Evolutionary conservation across 495 filamentous ascomycete species (phyloP).

Genomic region (Geopyxis carbonaria): DNA sequence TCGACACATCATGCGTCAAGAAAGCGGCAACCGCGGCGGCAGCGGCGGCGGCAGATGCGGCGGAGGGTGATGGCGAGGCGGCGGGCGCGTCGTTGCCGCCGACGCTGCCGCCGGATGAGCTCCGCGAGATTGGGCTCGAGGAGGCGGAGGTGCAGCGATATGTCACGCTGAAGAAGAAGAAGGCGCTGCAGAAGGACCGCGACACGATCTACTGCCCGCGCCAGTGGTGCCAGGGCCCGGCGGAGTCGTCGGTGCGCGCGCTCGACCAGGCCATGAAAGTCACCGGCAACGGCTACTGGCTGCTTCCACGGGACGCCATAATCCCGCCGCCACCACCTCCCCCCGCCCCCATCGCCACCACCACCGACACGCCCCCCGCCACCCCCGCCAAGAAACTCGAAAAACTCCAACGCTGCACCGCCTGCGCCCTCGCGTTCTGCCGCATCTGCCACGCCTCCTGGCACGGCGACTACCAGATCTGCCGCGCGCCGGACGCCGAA

Average conservation of each 20-base stretch:
- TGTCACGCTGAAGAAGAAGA: constrained; percentile 77
- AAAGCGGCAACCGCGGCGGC: constrained; percentile 27
- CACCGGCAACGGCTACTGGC: constrained; percentile 34
- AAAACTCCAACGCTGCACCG: constrained; percentile 64
- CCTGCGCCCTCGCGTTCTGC: constrained; percentile 89
- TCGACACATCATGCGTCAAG: constrained; percentile 58
- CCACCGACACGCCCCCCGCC: no score
- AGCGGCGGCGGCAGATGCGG: constrained; percentile 2
- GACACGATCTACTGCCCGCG: constrained; percentile 89
- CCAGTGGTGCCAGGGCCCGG: constrained; percentile 85
- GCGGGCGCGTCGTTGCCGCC: constrained; percentile 29
- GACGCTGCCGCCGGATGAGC: constrained; percentile 67
- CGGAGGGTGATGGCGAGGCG: constrained; percentile 13
- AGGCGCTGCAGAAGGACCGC: constrained; percentile 74
- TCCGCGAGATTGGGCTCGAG: constrained; percentile 66
- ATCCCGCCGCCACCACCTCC: constrained; percentile 3
- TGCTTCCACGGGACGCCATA: constrained; percentile 29
- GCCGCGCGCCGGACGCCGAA: constrained; percentile 43
- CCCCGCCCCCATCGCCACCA: not conserved
- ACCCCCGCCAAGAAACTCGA: no score
- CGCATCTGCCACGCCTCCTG: constrained; percentile 50
- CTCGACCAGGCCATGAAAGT: constrained; percentile 29
- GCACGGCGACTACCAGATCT: constrained; percentile 65
- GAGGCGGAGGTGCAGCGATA: constrained; percentile 66
- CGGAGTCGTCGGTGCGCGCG: constrained; percentile 43